Percentiles rank a stretch among this genome's conserved stretches.
Evolutionary conservation across 805 yeast species (phyloP).

Genomic region (Kazachstania kunashirensis): DNA sequence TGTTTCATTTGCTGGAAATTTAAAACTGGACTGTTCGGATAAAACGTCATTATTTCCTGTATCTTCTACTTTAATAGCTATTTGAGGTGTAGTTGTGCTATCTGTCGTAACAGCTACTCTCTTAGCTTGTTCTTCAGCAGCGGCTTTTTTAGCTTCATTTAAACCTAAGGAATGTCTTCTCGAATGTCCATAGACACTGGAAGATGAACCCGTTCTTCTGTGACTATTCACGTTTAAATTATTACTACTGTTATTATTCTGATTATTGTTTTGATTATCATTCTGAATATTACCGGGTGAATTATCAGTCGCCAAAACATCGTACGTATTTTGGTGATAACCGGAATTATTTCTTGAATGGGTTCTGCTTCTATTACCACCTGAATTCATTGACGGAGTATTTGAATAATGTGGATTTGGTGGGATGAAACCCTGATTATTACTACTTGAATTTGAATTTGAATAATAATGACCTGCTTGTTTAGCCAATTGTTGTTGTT

Average conservation of each 20-base stretch:
- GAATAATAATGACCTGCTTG: constrained; percentile 40
- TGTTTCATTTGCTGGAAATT: constrained; percentile 24
- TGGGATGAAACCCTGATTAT: constrained; percentile 10
- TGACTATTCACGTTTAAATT: constrained; percentile 23
- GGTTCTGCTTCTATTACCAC: constrained; percentile 25
- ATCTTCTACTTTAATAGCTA: constrained; percentile 13
- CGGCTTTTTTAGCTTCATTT: constrained; percentile 89
- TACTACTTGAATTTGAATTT: constrained; percentile 10
- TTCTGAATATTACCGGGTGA: background rate
- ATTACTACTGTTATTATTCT: constrained; percentile 8
- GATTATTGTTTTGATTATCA: too few relatives aligned
- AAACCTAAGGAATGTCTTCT: constrained; percentile 90
- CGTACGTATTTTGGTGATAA: constrained; percentile 17
- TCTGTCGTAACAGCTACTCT: constrained; percentile 29
- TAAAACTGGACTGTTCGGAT: constrained; percentile 15
- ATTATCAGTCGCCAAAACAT: background rate
- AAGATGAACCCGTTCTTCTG: constrained; percentile 39
- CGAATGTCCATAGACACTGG: constrained; percentile 55
- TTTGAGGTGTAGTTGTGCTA: background rate
- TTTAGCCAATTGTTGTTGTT: constrained; percentile 41
- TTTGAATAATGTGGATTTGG: constrained; percentile 27
- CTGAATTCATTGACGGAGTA: too few relatives aligned
- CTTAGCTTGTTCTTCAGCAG: constrained; percentile 83
- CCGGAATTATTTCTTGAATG: constrained; percentile 32
- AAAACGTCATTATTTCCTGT: constrained; percentile 3